A percentile compares a stretch with the other conserved stretches of the same genome.
Evolutionary conservation across 257 asterid genomes (phyloP).

Genomic region (Anisodus acutangulus): DNA sequence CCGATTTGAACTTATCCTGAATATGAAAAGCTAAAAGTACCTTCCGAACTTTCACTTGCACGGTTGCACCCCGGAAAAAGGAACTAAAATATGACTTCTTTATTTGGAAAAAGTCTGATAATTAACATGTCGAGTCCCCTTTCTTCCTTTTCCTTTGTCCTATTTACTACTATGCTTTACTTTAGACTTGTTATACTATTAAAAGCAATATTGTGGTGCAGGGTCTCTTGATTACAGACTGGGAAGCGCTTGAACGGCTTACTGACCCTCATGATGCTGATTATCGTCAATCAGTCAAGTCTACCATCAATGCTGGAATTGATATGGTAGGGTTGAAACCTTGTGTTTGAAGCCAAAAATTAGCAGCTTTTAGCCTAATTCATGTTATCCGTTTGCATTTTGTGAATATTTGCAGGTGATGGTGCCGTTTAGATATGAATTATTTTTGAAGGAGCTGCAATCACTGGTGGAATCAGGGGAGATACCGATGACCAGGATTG

Average conservation of each 20-base stretch:
- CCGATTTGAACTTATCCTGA: background rate
- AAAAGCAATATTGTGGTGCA: constrained; percentile 40
- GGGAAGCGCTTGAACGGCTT: constrained; percentile 54
- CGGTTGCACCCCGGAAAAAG: background rate
- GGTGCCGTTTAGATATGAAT: constrained; percentile 90
- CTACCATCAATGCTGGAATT: constrained; percentile 52
- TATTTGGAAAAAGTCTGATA: background rate
- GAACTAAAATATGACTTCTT: background rate
- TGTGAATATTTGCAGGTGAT: constrained; percentile 69
- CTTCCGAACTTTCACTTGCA: no score
- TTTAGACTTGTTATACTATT: background rate
- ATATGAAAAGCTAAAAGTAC: no score
- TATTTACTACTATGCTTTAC: background rate
- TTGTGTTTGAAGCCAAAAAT: constrained; percentile 27
- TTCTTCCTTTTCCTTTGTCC: background rate
- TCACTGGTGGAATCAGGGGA: constrained; percentile 83
- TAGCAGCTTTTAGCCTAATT: constrained; percentile 27
- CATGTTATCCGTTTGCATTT: background rate
- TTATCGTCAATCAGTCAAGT: constrained; percentile 44
- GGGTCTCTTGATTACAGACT: constrained; percentile 86
- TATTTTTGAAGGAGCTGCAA: constrained; percentile 75
- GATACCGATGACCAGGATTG: constrained; percentile 77
- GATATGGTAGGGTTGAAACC: constrained; percentile 64
- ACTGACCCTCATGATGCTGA: constrained; percentile 47
- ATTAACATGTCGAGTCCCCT: background rate